A percentile compares a stretch with the other conserved stretches of the same genome.
phyloP scores from a whole-genome alignment of 352 stramenopile genomes.

The Globisporangium viniferum region DNA sequence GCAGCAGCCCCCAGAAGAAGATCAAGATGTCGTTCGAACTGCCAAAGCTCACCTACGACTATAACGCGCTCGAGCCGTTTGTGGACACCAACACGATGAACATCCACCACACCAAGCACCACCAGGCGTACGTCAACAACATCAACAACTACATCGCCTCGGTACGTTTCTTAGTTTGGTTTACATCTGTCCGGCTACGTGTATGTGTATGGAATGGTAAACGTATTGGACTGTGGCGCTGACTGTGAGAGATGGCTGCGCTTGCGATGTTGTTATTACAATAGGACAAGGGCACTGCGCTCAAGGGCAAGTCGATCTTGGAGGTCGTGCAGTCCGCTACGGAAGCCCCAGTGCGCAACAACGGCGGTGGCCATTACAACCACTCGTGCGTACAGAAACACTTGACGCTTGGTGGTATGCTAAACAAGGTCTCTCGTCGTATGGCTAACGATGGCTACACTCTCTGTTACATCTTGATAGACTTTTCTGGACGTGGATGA shows the following conservation, averaged over 20 bases:
- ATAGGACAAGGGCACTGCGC: conserved; percentile 62
- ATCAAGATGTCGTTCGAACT: conserved; percentile 72
- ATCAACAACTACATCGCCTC: conserved; percentile 86
- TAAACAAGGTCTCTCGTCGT: not conserved
- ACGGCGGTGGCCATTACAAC: conserved; percentile 85
- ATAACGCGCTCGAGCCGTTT: conserved; percentile 87
- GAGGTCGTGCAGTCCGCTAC: conserved; percentile 73
- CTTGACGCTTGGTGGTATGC: not conserved
- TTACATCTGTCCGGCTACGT: not conserved
- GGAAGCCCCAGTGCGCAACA: conserved; percentile 78
- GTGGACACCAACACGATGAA: conserved; percentile 89
- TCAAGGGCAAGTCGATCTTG: conserved; percentile 81
- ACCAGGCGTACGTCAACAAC: conserved; percentile 90
- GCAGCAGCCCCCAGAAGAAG: not conserved
- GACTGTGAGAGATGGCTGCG: not conserved
- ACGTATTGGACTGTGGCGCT: not conserved
- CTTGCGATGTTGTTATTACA: not conserved
- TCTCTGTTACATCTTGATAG: conserved; percentile 6
- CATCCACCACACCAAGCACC: conserved; percentile 92
- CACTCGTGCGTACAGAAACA: conserved; percentile 41
- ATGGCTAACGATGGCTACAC: not conserved
- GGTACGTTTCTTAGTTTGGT: conserved; percentile 27
- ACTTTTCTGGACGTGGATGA: conserved; percentile 95
- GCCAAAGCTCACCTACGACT: conserved; percentile 80
- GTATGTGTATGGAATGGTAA: not conserved